Evolutionary conservation across 2,329 filamentous ascomycete genomes (phyloP), one percentile per base, ranked within the genome.

Genomic region (Pseudocercospora macadamiae): DNA sequence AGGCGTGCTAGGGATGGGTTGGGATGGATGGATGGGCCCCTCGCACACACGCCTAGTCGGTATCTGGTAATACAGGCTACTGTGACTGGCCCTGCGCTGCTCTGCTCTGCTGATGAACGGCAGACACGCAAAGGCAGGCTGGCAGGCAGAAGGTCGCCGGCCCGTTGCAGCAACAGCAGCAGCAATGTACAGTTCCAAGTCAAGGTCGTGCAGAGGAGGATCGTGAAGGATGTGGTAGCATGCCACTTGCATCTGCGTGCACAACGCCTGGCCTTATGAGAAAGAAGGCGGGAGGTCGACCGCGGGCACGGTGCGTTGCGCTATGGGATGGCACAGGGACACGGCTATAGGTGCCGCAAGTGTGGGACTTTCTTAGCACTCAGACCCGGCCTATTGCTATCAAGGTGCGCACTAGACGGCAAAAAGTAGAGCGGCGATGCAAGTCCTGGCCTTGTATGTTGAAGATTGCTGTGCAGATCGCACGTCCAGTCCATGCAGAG

Each of bases 321-420:
- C 28, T 32, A 32, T 12, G 12, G 28, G 6, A n/a, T 12, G 6
- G 28, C 12, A 12, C 28, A 32, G 28, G 28, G 28, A 32, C 37
- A 42, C 37, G 7, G 37, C 37, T 42, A 42, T 42, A 18, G 18
- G 37, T 42, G 37, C 37, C 37, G 37, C 37, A 42, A 18, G n/a
- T 10, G 16, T 42, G 37, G 37, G 12, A 6, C 32, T 36, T 16
- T n/a, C n/a, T n/a, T n/a, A n/a, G n/a, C n/a, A n/a, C n/a, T n/a
- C n/a, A n/a, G n/a, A n/a, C n/a, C n/a, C n/a, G n/a, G n/a, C n/a
- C n/a, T n/a, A n/a, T n/a, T n/a, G n/a, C n/a, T n/a, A n/a, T 36
- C 55, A 57, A 47, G 55, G 55, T 57, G 55, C 14, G 32, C 36
- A 48, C 47, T 52, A 53, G 55, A 23, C 49, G 49, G 45, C 21